Conservation (phyloP, 1,139 yeast genomes). For the Yamadazyma jaroonii region DNA sequence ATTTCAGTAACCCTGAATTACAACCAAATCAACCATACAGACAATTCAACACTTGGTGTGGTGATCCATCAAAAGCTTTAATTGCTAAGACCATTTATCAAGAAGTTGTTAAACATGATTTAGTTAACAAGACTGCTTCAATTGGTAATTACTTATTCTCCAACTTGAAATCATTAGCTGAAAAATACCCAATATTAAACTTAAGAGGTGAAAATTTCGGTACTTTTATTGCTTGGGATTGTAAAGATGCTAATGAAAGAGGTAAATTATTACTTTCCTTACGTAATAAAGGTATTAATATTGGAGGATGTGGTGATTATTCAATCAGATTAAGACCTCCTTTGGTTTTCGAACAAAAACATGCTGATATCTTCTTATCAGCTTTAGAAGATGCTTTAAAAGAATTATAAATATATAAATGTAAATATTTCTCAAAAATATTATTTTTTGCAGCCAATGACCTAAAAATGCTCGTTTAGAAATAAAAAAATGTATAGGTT, state of each 20-base stretch:
- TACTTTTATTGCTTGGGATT: conserved; percentile 78
- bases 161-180: conserved; percentile 49
- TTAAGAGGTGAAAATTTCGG: conserved; percentile 76
- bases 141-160: conserved; percentile 64
- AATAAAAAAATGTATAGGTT: background rate
- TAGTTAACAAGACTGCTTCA: conserved; percentile 50
- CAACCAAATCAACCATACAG: conserved; percentile 73
- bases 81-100: conserved; percentile 68
- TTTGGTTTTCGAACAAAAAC: conserved; percentile 70
- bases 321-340: conserved; percentile 79
- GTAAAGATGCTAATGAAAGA: conserved; percentile 51
- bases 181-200: conserved; percentile 54
- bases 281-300: conserved; percentile 64
- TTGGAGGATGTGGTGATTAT: conserved; percentile 78
- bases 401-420: conserved; percentile 1
- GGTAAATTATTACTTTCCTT: conserved; percentile 55
- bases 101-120: conserved; percentile 59
- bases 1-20: conserved; percentile 66
- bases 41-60: conserved; percentile 91
- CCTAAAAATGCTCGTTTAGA: background rate
- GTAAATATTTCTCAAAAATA: too few species aligned
- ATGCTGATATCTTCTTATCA: conserved; percentile 61
- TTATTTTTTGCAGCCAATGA: background rate
- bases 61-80: conserved; percentile 78
- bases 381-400: conserved; percentile 32